phyloP scores from a whole-genome alignment of 176 grass and related monocot genomes.

The Chrysopogon serrulatus region DNA sequence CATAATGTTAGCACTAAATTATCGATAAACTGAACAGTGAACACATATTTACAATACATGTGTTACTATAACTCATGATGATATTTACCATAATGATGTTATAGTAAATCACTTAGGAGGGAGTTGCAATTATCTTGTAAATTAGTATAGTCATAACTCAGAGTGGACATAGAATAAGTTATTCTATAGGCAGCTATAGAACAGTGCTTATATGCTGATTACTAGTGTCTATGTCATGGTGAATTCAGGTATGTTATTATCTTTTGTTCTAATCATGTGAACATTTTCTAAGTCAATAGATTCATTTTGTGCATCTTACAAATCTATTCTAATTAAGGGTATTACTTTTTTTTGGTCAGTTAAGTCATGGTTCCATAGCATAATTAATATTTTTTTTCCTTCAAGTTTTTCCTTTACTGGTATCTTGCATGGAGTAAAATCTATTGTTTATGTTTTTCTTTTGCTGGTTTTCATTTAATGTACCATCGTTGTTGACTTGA shows the following conservation, averaged over 20 bases:
- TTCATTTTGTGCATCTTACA: constrained; percentile 12
- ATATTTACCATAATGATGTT: neutral
- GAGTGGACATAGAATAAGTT: neutral
- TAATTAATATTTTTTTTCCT: neutral
- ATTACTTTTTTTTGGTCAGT: constrained; percentile 11
- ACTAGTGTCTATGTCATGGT: neutral
- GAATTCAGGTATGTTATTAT: neutral
- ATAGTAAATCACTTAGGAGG: neutral
- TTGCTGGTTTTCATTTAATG: constrained; percentile 3
- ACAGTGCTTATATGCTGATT: neutral
- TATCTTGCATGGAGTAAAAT: neutral
- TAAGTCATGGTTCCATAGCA: constrained; percentile 21
- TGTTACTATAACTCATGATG: neutral
- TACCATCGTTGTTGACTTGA: neutral
- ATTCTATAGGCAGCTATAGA: neutral
- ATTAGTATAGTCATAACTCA: neutral
- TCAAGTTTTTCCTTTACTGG: neutral
- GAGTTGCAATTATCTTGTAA: neutral
- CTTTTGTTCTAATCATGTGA: neutral
- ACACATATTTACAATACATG: neutral
- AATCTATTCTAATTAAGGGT: constrained; percentile 20
- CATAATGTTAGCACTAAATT: neutral
- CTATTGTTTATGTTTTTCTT: neutral
- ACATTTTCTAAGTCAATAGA: neutral
- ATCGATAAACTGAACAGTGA: neutral